A percentile compares a stretch with the other conserved stretches of the same genome.
Evolutionary conservation across 164 flowering plant species (phyloP).

Genomic region (Hamamelis virginiana): DNA sequence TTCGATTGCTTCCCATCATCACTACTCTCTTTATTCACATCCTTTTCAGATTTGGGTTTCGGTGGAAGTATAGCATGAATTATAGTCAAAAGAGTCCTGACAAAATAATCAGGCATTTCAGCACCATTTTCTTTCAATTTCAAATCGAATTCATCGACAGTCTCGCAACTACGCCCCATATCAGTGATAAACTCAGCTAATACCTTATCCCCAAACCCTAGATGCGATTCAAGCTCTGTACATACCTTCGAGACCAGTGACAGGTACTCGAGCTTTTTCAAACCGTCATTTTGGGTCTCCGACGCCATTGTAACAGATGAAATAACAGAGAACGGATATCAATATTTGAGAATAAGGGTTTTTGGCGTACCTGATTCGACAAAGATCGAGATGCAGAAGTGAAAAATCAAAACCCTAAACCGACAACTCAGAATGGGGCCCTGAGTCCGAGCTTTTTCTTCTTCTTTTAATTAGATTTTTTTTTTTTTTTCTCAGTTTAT

Average conservation of each 20-base stretch:
- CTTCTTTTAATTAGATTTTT: no score
- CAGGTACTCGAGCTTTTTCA: constrained; percentile 74
- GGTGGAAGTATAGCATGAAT: constrained; percentile 86
- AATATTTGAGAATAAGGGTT: no score
- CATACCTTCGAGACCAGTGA: constrained; percentile 92
- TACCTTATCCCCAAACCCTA: constrained; percentile 74
- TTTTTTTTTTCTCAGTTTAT: no score
- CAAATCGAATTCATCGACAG: constrained; percentile 68
- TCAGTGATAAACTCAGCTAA: constrained; percentile 84
- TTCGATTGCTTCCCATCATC: constrained; percentile 25
- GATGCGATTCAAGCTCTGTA: constrained; percentile 72
- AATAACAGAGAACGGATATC: no score
- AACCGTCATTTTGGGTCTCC: constrained; percentile 29
- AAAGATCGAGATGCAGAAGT: no score
- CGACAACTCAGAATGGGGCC: no score
- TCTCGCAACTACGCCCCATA: constrained; percentile 53
- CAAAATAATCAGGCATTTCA: constrained; percentile 89
- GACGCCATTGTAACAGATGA: background rate
- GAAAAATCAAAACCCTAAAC: no score
- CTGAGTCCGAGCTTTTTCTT: no score
- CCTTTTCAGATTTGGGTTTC: constrained; percentile 29
- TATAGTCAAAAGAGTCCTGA: constrained; percentile 66
- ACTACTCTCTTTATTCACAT: constrained; percentile 14
- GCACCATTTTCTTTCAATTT: constrained; percentile 76
- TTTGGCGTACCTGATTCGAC: no score